phyloP scores from a whole-genome alignment of 1,139 yeast genomes.

The Pichia terricola region DNA sequence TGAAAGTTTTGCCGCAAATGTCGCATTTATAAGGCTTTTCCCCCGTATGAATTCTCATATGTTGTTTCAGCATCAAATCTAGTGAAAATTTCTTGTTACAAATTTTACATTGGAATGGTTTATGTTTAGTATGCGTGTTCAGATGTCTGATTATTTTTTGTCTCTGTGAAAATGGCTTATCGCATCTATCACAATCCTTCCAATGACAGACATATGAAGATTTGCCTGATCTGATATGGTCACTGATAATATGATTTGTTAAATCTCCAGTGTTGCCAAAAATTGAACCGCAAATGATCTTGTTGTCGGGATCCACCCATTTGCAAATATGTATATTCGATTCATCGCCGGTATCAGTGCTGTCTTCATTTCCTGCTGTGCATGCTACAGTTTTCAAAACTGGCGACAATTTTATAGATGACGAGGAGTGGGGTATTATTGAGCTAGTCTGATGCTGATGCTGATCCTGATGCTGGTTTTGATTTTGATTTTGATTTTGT shows the following conservation, averaged over 20 bases:
- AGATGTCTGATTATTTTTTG: slow-evolving; percentile 83
- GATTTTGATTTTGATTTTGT: background rate
- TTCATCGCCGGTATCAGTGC: slow-evolving; percentile 13
- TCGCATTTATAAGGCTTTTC: slow-evolving; percentile 49
- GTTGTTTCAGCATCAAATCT: slow-evolving; percentile 59
- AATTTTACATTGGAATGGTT: slow-evolving; percentile 59
- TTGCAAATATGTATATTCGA: slow-evolving; percentile 32
- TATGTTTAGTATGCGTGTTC: slow-evolving; percentile 78
- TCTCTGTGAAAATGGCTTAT: slow-evolving; percentile 61
- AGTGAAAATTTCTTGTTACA: slow-evolving; percentile 69
- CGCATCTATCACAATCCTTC: slow-evolving; percentile 64
- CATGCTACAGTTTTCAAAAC: background rate
- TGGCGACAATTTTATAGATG: no score
- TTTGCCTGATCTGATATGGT: slow-evolving; percentile 69
- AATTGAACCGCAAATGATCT: slow-evolving; percentile 33
- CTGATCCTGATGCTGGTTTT: background rate
- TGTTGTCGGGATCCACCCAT: slow-evolving; percentile 17
- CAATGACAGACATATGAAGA: slow-evolving; percentile 64
- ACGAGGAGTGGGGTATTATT: background rate
- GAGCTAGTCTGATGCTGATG: no score
- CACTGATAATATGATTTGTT: slow-evolving; percentile 57
- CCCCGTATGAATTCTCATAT: slow-evolving; percentile 80
- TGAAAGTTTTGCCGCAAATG: slow-evolving; percentile 41
- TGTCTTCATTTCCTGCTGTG: background rate
- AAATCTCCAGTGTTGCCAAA: slow-evolving; percentile 50